Conservation (phyloP, 148 eudicot species). For the Heliosperma pusillum region DNA sequence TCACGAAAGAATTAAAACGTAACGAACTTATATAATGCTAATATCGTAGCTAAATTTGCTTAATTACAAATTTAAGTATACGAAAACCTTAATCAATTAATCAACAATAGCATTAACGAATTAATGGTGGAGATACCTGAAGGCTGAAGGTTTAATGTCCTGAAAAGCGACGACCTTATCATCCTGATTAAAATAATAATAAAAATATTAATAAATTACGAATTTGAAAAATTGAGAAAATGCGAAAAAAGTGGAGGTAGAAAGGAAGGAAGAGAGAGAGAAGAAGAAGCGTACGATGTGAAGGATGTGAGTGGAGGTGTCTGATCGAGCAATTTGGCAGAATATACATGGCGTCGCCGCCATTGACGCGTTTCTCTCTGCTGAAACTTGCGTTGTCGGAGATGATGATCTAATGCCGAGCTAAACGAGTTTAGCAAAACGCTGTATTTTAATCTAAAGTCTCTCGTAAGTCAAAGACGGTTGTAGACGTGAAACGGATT, state of each 20-base stretch:
- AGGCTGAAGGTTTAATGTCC: conserved; percentile 78
- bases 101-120: background rate
- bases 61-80: too few relatives aligned
- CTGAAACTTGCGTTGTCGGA: too few relatives aligned
- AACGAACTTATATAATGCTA: background rate
- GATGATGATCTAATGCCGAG: too few relatives aligned
- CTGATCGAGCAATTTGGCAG: conserved; percentile 62
- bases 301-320: conserved; percentile 52
- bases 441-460: too few relatives aligned
- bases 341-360: conserved; percentile 52
- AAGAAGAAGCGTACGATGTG: conserved; percentile 35
- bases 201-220: background rate
- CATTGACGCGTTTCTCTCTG: too few relatives aligned
- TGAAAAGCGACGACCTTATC: conserved; percentile 73
- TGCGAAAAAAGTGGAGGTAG: background rate
- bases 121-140: conserved; percentile 24
- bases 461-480: too few relatives aligned
- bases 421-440: too few relatives aligned
- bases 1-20: too few relatives aligned
- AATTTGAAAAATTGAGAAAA: background rate
- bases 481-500: too few relatives aligned
- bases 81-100: background rate
- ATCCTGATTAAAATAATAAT: conserved; percentile 38
- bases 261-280: conserved; percentile 16
- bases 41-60: too few relatives aligned